Evolutionary conservation across 495 filamentous ascomycete species (phyloP).

Genomic region (Aspergillus bertholletiae): DNA sequence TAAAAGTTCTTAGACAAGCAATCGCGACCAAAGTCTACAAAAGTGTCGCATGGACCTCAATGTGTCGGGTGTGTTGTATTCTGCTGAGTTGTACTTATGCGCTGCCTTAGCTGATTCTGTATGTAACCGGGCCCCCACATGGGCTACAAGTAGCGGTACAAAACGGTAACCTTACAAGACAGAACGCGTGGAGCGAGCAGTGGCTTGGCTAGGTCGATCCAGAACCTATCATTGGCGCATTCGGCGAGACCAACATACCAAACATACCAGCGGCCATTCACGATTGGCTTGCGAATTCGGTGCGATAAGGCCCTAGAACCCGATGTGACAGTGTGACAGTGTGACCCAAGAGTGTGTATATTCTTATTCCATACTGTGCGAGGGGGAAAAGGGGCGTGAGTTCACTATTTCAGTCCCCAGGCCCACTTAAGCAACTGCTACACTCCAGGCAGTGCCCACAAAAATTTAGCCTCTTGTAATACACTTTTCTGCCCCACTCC

Average conservation of each 20-base stretch:
- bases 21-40: background rate
- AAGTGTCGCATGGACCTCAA: background rate
- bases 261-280: background rate
- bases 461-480: background rate
- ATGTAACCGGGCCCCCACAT: background rate
- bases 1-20: constrained; percentile 1
- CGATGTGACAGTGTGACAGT: constrained; percentile 4
- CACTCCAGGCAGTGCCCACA: background rate
- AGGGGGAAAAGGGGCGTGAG: background rate
- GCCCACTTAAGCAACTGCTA: background rate
- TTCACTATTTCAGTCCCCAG: background rate
- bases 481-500: constrained; percentile 1
- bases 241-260: background rate
- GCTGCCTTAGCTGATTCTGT: background rate
- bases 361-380: background rate
- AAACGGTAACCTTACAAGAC: background rate
- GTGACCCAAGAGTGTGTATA: background rate
- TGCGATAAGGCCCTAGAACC: background rate
- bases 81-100: constrained; percentile 1
- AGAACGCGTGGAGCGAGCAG: background rate
- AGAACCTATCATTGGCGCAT: background rate
- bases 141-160: background rate
- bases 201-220: background rate
- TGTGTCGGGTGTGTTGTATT: background rate
- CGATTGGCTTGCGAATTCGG: constrained; percentile 7